These are phyloP conservation scores for Chytriomyces sp. DNA, from an alignment of 192 early-diverging fungal genomes.

Conservation along the genomic window DNA sequence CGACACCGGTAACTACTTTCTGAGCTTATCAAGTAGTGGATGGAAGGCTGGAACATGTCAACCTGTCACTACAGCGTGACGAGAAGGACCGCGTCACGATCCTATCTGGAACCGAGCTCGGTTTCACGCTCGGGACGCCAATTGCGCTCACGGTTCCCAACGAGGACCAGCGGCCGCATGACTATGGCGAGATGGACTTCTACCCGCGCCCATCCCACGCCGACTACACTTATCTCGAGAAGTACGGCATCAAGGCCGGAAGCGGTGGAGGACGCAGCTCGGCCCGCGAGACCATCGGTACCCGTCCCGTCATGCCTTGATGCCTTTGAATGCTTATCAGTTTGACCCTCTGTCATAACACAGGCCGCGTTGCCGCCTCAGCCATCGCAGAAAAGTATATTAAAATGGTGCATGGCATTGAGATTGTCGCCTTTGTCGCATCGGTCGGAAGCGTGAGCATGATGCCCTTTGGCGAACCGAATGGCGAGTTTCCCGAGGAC, in stretches of 20 bases:
- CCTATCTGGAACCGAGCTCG: constrained; percentile 91
- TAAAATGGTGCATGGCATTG: constrained; percentile 73
- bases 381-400: constrained; percentile 99
- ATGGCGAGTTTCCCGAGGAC: constrained; percentile 52
- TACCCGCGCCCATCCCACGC: constrained; percentile 97
- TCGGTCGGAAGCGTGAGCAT: constrained; percentile 84
- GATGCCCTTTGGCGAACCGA: constrained; percentile 60
- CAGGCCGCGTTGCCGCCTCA: constrained; percentile 91
- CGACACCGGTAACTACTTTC: constrained; percentile 81
- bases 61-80: constrained; percentile 65
- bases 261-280: constrained; percentile 92
- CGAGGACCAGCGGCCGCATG: constrained; percentile 93
- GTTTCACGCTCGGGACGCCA: constrained; percentile 92
- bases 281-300: constrained; percentile 94
- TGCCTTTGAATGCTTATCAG: constrained; percentile 4
- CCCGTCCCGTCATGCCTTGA: not conserved
- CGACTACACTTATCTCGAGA: constrained; percentile 96
- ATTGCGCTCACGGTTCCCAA: constrained; percentile 91
- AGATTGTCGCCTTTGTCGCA: constrained; percentile 93
- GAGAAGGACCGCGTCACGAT: constrained; percentile 95
- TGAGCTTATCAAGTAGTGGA: too few species aligned
- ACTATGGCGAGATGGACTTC: constrained; percentile 94
- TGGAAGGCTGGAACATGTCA: too few species aligned
- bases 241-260: constrained; percentile 94
- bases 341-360: not conserved